phyloP scores from a whole-genome alignment of 1,284 basidiomycete genomes.

The Puccinia coronata region DNA sequence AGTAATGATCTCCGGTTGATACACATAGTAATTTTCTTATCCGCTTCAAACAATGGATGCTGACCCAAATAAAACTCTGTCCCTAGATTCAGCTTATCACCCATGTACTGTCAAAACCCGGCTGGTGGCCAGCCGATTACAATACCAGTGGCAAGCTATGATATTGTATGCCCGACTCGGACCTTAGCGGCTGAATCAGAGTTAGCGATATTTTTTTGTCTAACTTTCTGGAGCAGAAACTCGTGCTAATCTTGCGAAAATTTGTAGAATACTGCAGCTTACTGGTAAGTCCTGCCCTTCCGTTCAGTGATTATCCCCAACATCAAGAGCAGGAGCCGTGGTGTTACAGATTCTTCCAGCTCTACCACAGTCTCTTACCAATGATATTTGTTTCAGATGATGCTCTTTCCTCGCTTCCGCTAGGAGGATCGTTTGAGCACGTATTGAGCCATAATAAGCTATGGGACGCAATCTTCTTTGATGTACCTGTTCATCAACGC shows the following conservation, averaged over 20 bases:
- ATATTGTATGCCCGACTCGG: slow-evolving; percentile 58
- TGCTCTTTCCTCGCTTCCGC: slow-evolving; percentile 20
- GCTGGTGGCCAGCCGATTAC: slow-evolving; percentile 59
- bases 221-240: neutral
- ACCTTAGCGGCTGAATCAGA: slow-evolving; percentile 59
- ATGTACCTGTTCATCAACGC: slow-evolving; percentile 36
- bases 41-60: neutral
- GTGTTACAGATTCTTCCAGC: neutral
- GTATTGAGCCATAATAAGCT: slow-evolving; percentile 43
- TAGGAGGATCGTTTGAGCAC: slow-evolving; percentile 37
- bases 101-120: slow-evolving; percentile 58
- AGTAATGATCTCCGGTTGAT: neutral
- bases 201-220: slow-evolving; percentile 3
- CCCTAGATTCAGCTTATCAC: slow-evolving; percentile 58
- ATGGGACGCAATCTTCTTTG: slow-evolving; percentile 40
- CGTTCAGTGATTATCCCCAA: neutral
- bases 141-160: slow-evolving; percentile 58
- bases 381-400: slow-evolving; percentile 11
- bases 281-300: slow-evolving; percentile 11
- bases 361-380: neutral
- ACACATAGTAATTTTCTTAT: neutral
- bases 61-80: slow-evolving; percentile 51
- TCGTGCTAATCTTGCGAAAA: neutral
- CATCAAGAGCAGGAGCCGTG: neutral
- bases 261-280: slow-evolving; percentile 36